Base-by-base conservation (phyloP, 768 basidiomycete species). In the Suillus alpinus region DNA sequence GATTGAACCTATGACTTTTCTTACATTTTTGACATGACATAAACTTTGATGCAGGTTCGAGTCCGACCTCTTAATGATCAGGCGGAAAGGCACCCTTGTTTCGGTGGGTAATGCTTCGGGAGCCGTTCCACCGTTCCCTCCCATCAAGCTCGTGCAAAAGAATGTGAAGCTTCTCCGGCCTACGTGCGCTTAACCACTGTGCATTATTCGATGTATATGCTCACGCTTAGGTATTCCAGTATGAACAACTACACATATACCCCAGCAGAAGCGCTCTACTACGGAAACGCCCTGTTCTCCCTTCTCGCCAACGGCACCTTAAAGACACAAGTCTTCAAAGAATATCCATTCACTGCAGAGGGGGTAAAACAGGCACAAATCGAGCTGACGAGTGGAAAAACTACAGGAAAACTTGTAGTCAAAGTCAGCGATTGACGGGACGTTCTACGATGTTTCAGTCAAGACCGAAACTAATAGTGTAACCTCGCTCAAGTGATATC, bases 61-160 rank as follows among this genome's bases (percentile, higher is more conserved):
- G 62, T 81, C 82, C 62, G 81, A 95, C 77, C 92, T 96, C 76
- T 83, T 87, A 72, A 78, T 94, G 73, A 80, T 92, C 66, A 84
- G 85, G 66, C 81, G 93, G 43, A 97, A 96, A 71, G 95, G 93
- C 2, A 96, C 94, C 0, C 82, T 97, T 39, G 91, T 97, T 14
- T 88, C 87, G 7, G 84, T 94, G 57, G 97, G 97, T 0, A 98
- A 98, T 67, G 93, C 96, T 0, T 96, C 94, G 7, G 95, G 95
- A 2, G 74, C 88, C 7, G 89, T 92, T 2, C 83, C 85, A 36
- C 88, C 92, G 0, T 87, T 97, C 70, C 75, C 87, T 3, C 83
- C 90, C 0, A 75, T 91, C 53, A 89, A 84, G 66, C 84, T 98
- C 12, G 76, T 80, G 0, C 81, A 86, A 62, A 98, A 95, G 79